phyloP scores from a whole-genome alignment of 495 filamentous ascomycete genomes.

The Talaromyces proteolyticus region DNA sequence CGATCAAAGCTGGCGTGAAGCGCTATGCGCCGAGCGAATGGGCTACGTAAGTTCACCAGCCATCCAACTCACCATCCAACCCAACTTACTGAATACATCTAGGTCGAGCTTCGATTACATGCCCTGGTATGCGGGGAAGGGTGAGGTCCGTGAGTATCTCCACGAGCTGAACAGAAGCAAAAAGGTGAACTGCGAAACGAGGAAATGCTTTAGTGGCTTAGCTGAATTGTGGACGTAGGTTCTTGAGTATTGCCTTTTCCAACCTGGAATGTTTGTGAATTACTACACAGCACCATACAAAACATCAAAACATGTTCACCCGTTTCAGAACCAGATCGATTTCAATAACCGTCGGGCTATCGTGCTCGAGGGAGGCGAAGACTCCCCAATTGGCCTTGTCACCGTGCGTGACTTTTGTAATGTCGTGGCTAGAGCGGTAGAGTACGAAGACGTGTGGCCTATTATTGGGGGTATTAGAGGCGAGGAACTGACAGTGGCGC shows the following conservation, averaged over 20 bases:
- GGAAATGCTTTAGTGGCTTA: not conserved
- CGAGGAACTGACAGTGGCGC: conserved; percentile 26
- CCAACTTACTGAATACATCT: conserved; percentile 1
- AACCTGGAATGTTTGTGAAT: conserved; percentile 48
- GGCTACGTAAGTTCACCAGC: conserved; percentile 10
- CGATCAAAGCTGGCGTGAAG: conserved; percentile 52
- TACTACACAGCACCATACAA: conserved; percentile 46
- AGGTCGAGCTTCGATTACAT: conserved; percentile 15
- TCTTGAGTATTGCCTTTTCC: conserved; percentile 54
- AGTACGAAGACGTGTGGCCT: conserved; percentile 52
- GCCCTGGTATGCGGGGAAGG: conserved; percentile 46
- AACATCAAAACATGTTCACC: conserved; percentile 41
- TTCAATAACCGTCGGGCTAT: conserved; percentile 44
- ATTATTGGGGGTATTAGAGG: conserved; percentile 46
- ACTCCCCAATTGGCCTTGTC: conserved; percentile 37
- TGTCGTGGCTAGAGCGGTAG: conserved; percentile 43
- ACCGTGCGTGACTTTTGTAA: conserved; percentile 38
- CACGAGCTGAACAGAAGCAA: conserved; percentile 41
- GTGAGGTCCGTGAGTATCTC: conserved; percentile 40
- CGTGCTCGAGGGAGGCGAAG: conserved; percentile 37
- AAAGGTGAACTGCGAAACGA: conserved; percentile 24
- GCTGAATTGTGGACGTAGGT: conserved; percentile 22
- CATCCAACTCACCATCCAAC: not conserved
- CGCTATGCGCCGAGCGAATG: conserved; percentile 44
- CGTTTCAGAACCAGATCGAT: conserved; percentile 34